A percentile compares a stretch with the other conserved stretches of the same genome.
phyloP scores from a whole-genome alignment of 1,139 yeast species.

The Diutina siamensis region DNA sequence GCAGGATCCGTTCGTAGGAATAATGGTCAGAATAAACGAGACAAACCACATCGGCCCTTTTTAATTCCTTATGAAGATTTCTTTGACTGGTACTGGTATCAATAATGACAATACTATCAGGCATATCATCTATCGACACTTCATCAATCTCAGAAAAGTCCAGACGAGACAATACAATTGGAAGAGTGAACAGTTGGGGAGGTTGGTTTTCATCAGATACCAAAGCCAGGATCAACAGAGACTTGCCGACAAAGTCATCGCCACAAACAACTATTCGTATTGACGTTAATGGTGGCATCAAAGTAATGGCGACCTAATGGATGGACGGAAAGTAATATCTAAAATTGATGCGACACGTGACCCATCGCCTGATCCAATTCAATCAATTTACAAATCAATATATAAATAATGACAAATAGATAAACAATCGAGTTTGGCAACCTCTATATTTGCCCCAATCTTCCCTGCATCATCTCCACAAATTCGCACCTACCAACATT shows the following conservation, averaged over 20 bases:
- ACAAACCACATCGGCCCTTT: constrained; percentile 87
- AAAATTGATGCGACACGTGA: not conserved
- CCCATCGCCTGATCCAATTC: too few species aligned
- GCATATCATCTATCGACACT: constrained; percentile 34
- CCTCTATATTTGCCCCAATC: too few species aligned
- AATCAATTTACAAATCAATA: too few species aligned
- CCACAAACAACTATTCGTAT: constrained; percentile 73
- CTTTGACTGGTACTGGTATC: constrained; percentile 70
- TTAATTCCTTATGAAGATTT: constrained; percentile 57
- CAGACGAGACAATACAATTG: constrained; percentile 51
- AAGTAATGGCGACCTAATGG: too few species aligned
- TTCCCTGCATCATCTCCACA: too few species aligned
- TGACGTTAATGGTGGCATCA: not conserved
- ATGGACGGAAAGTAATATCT: too few species aligned
- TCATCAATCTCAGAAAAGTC: constrained; percentile 19
- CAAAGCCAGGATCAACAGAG: constrained; percentile 62
- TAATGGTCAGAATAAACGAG: constrained; percentile 87
- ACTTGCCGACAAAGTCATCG: constrained; percentile 88
- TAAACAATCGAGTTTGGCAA: too few species aligned
- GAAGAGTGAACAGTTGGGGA: constrained; percentile 68
- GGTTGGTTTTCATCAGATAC: constrained; percentile 72
- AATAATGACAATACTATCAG: constrained; percentile 57
- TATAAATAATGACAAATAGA: too few species aligned
- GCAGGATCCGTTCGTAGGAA: constrained; percentile 80
- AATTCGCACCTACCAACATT: too few species aligned